Conservation (phyloP, 2,329 filamentous ascomycete genomes). For the Paecilomyces sp. region DNA sequence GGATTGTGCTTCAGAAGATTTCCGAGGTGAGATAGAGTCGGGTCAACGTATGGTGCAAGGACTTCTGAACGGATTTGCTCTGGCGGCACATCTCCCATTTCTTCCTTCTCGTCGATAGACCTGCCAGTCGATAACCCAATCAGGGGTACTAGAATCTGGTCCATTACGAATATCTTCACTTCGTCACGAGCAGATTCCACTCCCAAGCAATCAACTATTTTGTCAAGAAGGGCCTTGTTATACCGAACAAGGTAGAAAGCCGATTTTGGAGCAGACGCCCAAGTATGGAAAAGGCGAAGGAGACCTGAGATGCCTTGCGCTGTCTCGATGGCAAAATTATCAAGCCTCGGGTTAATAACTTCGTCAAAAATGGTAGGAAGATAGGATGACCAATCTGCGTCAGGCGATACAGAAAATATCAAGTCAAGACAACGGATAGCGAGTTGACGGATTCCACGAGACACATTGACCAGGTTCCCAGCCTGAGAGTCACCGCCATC, state of each 20-base stretch:
- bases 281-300: constrained; percentile 72
- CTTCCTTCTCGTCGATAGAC: constrained; percentile 46
- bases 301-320: constrained; percentile 82
- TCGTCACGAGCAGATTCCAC: constrained; percentile 73
- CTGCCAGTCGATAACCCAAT: constrained; percentile 52
- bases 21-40: constrained; percentile 52
- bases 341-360: constrained; percentile 67
- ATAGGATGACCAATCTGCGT: constrained; percentile 66
- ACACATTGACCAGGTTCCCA: constrained; percentile 22
- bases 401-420: constrained; percentile 66
- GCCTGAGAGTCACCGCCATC: constrained; percentile 22
- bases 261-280: constrained; percentile 62
- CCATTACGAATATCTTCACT: constrained; percentile 75
- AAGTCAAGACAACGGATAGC: constrained; percentile 77
- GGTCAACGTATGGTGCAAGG: constrained; percentile 54
- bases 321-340: constrained; percentile 74
- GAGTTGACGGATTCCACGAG: constrained; percentile 44
- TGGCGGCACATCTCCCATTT: constrained; percentile 32
- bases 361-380: constrained; percentile 64
- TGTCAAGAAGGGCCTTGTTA: constrained; percentile 54
- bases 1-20: constrained; percentile 50
- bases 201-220: constrained; percentile 65
- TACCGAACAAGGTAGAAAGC: constrained; percentile 63
- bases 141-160: constrained; percentile 63
- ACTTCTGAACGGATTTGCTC: constrained; percentile 29